phyloP scores from a whole-genome alignment of 2,329 filamentous ascomycete species.

The Fusarium verticillioides region DNA sequence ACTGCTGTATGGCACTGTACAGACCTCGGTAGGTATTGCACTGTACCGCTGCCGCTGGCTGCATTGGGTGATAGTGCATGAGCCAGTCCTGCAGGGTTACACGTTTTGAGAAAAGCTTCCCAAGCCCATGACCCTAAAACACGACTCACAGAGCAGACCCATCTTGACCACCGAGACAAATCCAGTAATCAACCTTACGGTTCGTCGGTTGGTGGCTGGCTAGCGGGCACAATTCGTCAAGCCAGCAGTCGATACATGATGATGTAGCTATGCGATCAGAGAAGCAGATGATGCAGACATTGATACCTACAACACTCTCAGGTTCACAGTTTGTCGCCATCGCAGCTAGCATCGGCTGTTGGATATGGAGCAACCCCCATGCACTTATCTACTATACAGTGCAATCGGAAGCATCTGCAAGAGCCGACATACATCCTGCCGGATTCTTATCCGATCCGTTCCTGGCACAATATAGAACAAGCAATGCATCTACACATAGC shows the following conservation, averaged over 20 bases:
- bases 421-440: conserved; percentile 30
- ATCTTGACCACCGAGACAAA: conserved; percentile 27
- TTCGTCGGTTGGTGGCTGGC: conserved; percentile 11
- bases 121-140: conserved; percentile 26
- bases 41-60: conserved; percentile 16
- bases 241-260: conserved; percentile 10
- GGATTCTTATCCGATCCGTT: conserved; percentile 23
- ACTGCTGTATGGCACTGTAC: neutral
- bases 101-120: conserved; percentile 39
- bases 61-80: conserved; percentile 36
- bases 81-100: conserved; percentile 40
- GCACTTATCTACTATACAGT: neutral
- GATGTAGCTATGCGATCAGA: neutral
- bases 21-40: neutral
- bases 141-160: conserved; percentile 21
- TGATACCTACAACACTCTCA: conserved; percentile 13
- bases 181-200: conserved; percentile 16
- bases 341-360: neutral
- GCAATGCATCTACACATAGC: neutral
- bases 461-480: neutral
- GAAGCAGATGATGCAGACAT: conserved; percentile 12
- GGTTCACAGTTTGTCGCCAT: conserved; percentile 1
- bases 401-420: conserved; percentile 6
- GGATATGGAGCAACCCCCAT: neutral
- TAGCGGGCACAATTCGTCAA: conserved; percentile 23